Evolutionary conservation across 257 asterid genomes (phyloP).

Genomic region (Plantago ovata): DNA sequence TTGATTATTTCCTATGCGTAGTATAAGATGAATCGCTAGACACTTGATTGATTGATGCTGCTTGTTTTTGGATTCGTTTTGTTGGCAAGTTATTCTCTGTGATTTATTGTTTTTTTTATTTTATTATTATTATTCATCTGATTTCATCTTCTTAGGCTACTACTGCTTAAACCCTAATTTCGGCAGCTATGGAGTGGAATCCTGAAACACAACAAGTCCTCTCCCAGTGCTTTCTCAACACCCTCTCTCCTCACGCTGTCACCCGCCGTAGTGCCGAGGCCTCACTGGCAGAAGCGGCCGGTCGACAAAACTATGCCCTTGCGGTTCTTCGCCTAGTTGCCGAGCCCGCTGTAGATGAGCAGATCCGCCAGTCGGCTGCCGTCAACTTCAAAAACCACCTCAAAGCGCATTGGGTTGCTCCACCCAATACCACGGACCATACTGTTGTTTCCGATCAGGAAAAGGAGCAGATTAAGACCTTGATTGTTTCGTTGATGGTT

Average conservation of each 20-base stretch:
- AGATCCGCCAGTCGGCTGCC: slow-evolving; percentile 90
- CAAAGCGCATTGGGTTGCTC: slow-evolving; percentile 60
- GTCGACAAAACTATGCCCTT: slow-evolving; percentile 61
- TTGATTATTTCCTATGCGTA: no score
- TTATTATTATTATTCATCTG: no score
- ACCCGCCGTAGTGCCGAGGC: slow-evolving; percentile 81
- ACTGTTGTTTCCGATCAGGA: slow-evolving; percentile 50
- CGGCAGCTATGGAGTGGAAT: slow-evolving; percentile 64
- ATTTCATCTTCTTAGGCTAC: no score
- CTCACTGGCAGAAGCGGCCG: slow-evolving; percentile 58
- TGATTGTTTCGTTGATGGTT: slow-evolving; percentile 68
- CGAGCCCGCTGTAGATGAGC: slow-evolving; percentile 70
- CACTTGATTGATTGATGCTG: no score
- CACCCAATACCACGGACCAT: slow-evolving; percentile 30
- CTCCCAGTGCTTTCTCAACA: slow-evolving; percentile 75
- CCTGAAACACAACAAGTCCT: slow-evolving; percentile 64
- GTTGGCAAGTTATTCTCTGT: no score
- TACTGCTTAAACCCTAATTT: background rate
- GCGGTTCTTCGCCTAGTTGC: slow-evolving; percentile 87
- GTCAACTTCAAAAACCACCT: slow-evolving; percentile 85
- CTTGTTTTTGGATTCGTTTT: no score
- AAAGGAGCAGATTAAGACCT: slow-evolving; percentile 71
- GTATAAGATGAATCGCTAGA: no score
- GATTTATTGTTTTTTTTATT: no score
- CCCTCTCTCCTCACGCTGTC: slow-evolving; percentile 69